These are phyloP conservation scores for Boletus semigastroideus DNA, from an alignment of 1,284 basidiomycete genomes.

Conservation along the genomic window DNA sequence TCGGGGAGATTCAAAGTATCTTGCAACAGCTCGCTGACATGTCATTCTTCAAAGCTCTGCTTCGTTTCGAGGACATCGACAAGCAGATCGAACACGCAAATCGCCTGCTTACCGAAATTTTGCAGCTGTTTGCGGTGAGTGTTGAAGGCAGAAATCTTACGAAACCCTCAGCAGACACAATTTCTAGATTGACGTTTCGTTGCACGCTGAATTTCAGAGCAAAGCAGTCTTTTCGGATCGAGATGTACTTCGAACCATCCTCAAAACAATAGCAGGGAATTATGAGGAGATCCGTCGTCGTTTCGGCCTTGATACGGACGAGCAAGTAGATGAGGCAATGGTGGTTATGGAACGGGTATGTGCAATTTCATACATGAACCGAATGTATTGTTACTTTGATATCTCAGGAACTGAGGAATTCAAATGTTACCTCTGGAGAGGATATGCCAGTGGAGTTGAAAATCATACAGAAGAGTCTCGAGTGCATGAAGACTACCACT, in stretches of 20 bases:
- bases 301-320: not conserved
- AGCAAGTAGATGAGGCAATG: slow-evolving; percentile 2
- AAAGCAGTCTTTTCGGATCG: not conserved
- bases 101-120: not conserved
- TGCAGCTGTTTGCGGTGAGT: not conserved
- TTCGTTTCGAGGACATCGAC: slow-evolving; percentile 1
- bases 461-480: not conserved
- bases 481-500: not conserved
- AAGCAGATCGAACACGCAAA: not conserved
- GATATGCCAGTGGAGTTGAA: not conserved
- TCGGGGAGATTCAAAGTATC: not conserved
- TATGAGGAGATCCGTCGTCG: not conserved
- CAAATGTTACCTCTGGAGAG: not conserved
- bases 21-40: not conserved
- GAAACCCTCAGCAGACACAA: not conserved
- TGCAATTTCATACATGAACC: not conserved
- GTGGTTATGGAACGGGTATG: slow-evolving; percentile 5
- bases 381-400: not conserved
- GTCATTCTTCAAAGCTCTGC: slow-evolving; percentile 2
- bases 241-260: not conserved
- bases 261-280: not conserved
- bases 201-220: not conserved
- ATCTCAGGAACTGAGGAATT: not conserved
- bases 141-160: no score
- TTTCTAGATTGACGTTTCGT: not conserved